Evolutionary conservation across 2,329 filamentous ascomycete genomes (phyloP).

Genomic region (Fusarium lyarnte): DNA sequence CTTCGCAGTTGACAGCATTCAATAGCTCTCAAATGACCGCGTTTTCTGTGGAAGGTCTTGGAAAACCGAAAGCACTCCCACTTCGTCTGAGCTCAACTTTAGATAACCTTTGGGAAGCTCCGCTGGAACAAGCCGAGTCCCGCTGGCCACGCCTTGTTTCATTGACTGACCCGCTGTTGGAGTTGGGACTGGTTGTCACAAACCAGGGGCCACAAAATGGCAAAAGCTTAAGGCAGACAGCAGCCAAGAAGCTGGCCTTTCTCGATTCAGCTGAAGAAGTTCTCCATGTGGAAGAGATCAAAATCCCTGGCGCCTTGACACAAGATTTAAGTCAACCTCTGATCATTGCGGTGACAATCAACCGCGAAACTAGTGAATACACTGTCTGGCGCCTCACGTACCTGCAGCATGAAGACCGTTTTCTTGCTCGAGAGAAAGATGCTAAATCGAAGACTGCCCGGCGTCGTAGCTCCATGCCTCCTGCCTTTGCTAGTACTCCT

Average conservation of each 20-base stretch:
- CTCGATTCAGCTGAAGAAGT: slow-evolving; percentile 84
- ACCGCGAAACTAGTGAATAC: slow-evolving; percentile 78
- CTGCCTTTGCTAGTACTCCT: slow-evolving; percentile 75
- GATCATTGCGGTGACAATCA: slow-evolving; percentile 82
- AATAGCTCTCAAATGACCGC: slow-evolving; percentile 61
- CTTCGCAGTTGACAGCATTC: slow-evolving; percentile 69
- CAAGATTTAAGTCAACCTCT: slow-evolving; percentile 60
- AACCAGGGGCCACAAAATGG: slow-evolving; percentile 55
- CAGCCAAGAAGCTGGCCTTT: slow-evolving; percentile 59
- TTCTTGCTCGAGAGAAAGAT: slow-evolving; percentile 58
- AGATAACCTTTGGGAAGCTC: slow-evolving; percentile 67
- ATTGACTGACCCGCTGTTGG: slow-evolving; percentile 84
- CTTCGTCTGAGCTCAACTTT: slow-evolving; percentile 63
- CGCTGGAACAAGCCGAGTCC: slow-evolving; percentile 62
- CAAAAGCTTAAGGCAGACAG: slow-evolving; percentile 45
- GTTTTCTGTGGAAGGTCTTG: slow-evolving; percentile 67
- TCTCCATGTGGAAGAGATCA: slow-evolving; percentile 78
- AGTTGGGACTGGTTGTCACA: slow-evolving; percentile 83
- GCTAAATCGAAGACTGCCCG: slow-evolving; percentile 59
- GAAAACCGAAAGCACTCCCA: slow-evolving; percentile 63
- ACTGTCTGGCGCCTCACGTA: slow-evolving; percentile 88
- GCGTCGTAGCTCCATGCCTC: slow-evolving; percentile 72
- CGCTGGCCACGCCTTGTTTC: slow-evolving; percentile 82
- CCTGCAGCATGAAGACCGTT: slow-evolving; percentile 71
- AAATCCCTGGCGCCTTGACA: slow-evolving; percentile 60